Evolutionary conservation across 306 rosid species (phyloP), one percentile per base, ranked within the genome.

Genomic region (Cucurbita ficifolia): DNA sequence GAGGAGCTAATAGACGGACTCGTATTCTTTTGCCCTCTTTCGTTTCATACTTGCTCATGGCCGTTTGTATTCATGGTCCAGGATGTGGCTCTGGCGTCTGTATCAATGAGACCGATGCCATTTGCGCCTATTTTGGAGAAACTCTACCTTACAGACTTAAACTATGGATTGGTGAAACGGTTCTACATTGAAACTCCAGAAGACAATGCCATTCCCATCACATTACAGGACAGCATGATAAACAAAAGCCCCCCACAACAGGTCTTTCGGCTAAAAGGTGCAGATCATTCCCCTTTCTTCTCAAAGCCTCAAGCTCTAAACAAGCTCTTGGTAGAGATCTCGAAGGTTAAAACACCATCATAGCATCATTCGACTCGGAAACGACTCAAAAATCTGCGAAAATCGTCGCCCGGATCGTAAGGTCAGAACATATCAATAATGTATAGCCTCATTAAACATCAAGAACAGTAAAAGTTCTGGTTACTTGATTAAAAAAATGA

Each of bases 281-380:
- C 97, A 1, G 97, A 95, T 81, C 99, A 95, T 81, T 87, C 97
- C 1, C 99, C 99, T 0, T 91, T 95, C 74, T 95, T 95, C 88
- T 95, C 99, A 42, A 95, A 87, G 81, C 97, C 97, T 77, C 99
- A 95, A 84, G 97, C 99, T 56, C 79, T 95, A 51, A 96, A 95
- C 88, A 95, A 89, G 83, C 80, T 95, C 43, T 75, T 95, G 80
- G 83, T 88, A 69, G 97, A 95, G 83, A 88, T 95, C 82, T 89
- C 99, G 64, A 86, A 60, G 82, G 78, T 87, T 36, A 63, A 63
- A 48, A 39, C 51, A 63, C 22, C 63, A 3, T 45, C 51, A 10
- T 52, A 70, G 74, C 46, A 72, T 69, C 21, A 16, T 29, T 69
- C 48, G 56, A 69, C 42, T 22, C 57, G 48, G 57, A 49, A 52